phyloP scores from a whole-genome alignment of 371 early-diverging fungal genomes.

The Batrachochytrium dendrobatidis region DNA sequence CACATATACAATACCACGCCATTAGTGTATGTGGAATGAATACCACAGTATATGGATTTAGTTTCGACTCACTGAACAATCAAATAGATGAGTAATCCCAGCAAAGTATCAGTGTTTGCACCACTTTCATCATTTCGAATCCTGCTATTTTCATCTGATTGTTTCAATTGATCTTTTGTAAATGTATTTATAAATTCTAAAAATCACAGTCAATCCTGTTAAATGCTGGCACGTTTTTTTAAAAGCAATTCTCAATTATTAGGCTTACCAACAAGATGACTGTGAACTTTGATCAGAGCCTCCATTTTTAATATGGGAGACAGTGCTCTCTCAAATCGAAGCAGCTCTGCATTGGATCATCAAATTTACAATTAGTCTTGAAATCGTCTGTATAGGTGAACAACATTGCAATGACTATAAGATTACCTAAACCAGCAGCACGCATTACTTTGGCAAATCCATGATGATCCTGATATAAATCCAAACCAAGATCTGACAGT shows the following conservation, averaged over 20 bases:
- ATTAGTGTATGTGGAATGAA: not conserved
- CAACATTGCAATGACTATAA: not conserved
- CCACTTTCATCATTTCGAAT: no score
- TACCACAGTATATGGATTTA: not conserved
- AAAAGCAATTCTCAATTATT: no score
- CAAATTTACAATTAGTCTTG: not conserved
- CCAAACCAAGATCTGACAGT: not conserved
- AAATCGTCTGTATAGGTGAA: no score
- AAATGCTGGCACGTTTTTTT: no score
- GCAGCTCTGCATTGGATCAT: not conserved
- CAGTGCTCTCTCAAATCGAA: not conserved
- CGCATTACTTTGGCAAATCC: not conserved
- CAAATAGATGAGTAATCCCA: not conserved
- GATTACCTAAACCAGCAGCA: not conserved
- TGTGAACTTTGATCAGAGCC: not conserved
- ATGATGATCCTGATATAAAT: not conserved
- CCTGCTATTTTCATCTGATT: no score
- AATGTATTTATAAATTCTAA: no score
- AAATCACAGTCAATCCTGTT: no score
- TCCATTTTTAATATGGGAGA: not conserved
- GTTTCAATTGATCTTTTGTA: no score
- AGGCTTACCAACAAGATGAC: not conserved
- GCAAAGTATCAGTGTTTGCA: slow-evolving; percentile 1
- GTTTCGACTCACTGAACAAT: not conserved
- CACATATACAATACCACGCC: no score